Evolutionary conservation across 306 rosid genomes (phyloP), one percentile per base, ranked within the genome.

Genomic region (Abrus precatorius): DNA sequence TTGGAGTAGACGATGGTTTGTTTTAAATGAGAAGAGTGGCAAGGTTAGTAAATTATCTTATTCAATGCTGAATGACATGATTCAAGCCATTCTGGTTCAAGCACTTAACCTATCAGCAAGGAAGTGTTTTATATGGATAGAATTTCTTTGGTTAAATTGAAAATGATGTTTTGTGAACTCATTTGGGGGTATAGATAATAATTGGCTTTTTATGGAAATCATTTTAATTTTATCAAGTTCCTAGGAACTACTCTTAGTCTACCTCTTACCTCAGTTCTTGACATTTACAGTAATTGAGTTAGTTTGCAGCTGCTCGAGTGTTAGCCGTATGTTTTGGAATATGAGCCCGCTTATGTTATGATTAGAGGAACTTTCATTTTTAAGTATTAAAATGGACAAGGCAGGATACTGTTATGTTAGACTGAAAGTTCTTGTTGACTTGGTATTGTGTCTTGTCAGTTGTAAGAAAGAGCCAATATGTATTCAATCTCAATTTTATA

Each of bases 1-100:
- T 14, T 88, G 91, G 91, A 86, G 80, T 77, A 88, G 55, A 56
- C 81, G 91, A 32, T 88, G 91, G 91, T 88, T 88, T 84, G 91
- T 88, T 54, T 75, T 88, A 47, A 86, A 88, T 69, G 91, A 84
- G 73, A 88, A 86, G 81, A 88, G 74, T 78, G 91, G 91, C 67
- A 88, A 88, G 91, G 91, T 88, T 78, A 65, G 91, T 71, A 70
- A 64, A 83, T 57, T 34, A 73, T 79, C 62, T 72, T 75, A 5
- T 44, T 47, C 5, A 5, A 32, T 33, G 28, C 69, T 76, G 71
- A 32, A 14, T 63, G 7, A 60, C 69, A 11, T 27, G 56, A 12
- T 63, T 61, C 60, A 33, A 9, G 45, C 48, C 7, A 44, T 64
- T 83, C 62, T 64, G 60, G 53, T 38, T 69, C 68, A 55, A 76